Conservation (phyloP, 305 asterid species). For the Fraxinus velutina region DNA sequence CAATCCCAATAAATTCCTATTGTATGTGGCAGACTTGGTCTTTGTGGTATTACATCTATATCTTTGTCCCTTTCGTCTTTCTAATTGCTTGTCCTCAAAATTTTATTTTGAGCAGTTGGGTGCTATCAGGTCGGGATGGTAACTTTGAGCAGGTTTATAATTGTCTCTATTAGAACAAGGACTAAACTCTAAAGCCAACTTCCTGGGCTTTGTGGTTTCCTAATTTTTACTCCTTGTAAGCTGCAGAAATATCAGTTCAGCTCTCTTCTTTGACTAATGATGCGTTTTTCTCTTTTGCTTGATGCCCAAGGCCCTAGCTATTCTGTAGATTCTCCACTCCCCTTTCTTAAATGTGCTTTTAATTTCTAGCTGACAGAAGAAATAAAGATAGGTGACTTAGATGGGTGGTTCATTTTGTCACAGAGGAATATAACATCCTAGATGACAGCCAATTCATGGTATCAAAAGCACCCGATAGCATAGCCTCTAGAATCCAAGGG, state of each 20-base stretch:
- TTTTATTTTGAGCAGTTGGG: not conserved
- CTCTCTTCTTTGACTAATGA: not conserved
- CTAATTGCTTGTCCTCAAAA: not conserved
- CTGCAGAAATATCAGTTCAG: not conserved
- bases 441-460: not conserved
- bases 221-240: not conserved
- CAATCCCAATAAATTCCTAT: not conserved
- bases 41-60: not conserved
- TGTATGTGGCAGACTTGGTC: not conserved
- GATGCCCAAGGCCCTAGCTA: not conserved
- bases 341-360: not conserved
- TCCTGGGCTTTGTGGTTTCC: not conserved
- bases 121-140: not conserved
- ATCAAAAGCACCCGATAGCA: not conserved
- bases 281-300: not conserved
- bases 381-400: not conserved
- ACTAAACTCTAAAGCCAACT: not conserved
- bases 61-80: not conserved
- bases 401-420: not conserved
- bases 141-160: not conserved
- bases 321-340: not conserved
- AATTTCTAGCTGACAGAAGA: not conserved
- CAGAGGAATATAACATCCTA: not conserved
- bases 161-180: not conserved
- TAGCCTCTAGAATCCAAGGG: not conserved